Percentiles rank a stretch among this genome's conserved stretches.
phyloP scores from a whole-genome alignment of 2,329 filamentous ascomycete species.

The Trichoderma simmonsii region DNA sequence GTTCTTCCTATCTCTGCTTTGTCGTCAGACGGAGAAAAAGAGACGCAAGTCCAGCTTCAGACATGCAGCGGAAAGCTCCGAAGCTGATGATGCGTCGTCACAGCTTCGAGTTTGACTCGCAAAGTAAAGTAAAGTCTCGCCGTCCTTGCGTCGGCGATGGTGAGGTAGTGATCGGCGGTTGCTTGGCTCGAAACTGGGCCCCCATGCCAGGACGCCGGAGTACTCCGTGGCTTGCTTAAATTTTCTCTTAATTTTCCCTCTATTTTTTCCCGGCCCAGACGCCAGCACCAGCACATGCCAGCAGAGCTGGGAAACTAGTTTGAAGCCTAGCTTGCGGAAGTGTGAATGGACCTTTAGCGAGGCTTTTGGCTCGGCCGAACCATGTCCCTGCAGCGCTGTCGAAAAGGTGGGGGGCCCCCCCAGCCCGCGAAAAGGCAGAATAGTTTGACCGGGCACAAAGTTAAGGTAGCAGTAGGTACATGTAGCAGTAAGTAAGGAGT shows the following conservation, averaged over 20 bases:
- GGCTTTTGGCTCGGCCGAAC: conserved; percentile 11
- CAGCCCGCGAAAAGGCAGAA: not conserved
- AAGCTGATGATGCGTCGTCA: not conserved
- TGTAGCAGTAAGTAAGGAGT: not conserved
- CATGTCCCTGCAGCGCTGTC: not conserved
- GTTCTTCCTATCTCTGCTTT: not conserved
- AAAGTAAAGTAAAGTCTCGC: not conserved
- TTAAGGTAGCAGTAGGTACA: not conserved
- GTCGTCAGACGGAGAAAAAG: not conserved
- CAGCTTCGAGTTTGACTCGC: not conserved
- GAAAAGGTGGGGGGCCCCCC: not conserved
- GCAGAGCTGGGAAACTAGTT: not conserved
- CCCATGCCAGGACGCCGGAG: conserved; percentile 10
- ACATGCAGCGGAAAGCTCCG: not conserved
- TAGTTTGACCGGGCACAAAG: conserved; percentile 2
- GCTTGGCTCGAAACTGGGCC: not conserved
- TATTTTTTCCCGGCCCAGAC: not conserved
- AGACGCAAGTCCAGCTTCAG: not conserved
- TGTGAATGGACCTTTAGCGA: conserved; percentile 3
- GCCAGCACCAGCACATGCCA: not conserved
- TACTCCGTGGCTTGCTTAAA: conserved; percentile 2
- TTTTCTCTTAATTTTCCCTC: not conserved
- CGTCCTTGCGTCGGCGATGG: not conserved
- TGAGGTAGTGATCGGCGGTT: conserved; percentile 17
- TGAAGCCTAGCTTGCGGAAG: conserved; percentile 1